Conservation (phyloP, 371 early-diverging fungal species). For the Lichtheimia hyalospora region DNA sequence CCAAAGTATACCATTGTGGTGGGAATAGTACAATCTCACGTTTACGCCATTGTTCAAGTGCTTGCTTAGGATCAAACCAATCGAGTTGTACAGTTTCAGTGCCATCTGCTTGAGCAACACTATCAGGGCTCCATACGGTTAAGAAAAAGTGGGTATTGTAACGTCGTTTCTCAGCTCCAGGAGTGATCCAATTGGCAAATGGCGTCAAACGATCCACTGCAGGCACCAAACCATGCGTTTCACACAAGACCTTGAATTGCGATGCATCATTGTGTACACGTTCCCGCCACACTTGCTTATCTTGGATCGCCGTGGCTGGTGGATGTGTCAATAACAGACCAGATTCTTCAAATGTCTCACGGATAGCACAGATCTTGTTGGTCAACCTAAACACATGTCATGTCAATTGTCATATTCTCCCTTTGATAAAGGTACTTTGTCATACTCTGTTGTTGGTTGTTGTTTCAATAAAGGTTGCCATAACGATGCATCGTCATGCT, state of each 20-base stretch:
- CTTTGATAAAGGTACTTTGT: conserved; percentile 3
- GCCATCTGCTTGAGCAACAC: conserved; percentile 53
- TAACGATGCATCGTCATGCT: conserved; percentile 43
- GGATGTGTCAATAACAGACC: conserved; percentile 64
- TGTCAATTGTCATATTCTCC: no score
- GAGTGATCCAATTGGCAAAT: conserved; percentile 83
- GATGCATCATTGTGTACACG: conserved; percentile 50
- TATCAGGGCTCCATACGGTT: conserved; percentile 40
- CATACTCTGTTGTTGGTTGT: conserved; percentile 11
- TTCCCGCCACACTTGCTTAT: conserved; percentile 48
- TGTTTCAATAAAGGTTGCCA: conserved; percentile 28
- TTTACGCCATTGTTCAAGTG: conserved; percentile 19
- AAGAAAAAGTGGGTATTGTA: conserved; percentile 80
- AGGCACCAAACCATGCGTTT: conserved; percentile 39
- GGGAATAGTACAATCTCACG: conserved; percentile 48
- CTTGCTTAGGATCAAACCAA: conserved; percentile 73
- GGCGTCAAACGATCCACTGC: conserved; percentile 46
- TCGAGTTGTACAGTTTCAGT: conserved; percentile 62
- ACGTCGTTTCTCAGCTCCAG: conserved; percentile 60
- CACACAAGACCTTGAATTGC: conserved; percentile 59
- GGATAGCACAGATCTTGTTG: conserved; percentile 69
- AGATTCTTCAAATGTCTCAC: conserved; percentile 85
- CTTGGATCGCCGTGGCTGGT: conserved; percentile 28
- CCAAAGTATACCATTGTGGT: conserved; percentile 69
- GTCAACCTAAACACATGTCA: conserved; percentile 12